These are phyloP conservation scores for Fonsecaea multimorphosa DNA, from an alignment of 2,329 filamentous ascomycete genomes.

Conservation along the genomic window DNA sequence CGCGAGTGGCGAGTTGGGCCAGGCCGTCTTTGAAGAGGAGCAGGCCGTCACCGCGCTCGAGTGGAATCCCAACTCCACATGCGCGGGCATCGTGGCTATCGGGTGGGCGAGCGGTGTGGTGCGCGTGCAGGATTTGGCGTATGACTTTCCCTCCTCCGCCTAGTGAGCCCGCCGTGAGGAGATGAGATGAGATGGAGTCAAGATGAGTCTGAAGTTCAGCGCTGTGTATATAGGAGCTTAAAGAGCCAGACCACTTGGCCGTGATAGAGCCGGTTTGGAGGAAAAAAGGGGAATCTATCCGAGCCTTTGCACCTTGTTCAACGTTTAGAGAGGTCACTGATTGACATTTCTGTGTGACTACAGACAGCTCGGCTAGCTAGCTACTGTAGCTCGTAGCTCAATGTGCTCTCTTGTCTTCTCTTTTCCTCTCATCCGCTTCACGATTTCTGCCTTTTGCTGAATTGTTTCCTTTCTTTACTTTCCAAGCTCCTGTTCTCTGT, in stretches of 20 bases:
- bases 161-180: too few relatives aligned
- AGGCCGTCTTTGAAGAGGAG: conserved; percentile 65
- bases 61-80: conserved; percentile 73
- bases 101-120: conserved; percentile 71
- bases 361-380: background rate
- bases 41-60: conserved; percentile 67
- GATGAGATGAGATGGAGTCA: too few relatives aligned
- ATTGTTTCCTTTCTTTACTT: background rate
- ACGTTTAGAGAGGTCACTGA: too few relatives aligned
- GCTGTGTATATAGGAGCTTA: too few relatives aligned
- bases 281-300: too few relatives aligned
- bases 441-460: background rate
- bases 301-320: too few relatives aligned
- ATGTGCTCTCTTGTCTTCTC: background rate
- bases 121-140: conserved; percentile 69
- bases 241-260: too few relatives aligned
- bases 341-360: background rate
- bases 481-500: background rate
- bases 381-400: background rate
- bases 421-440: background rate
- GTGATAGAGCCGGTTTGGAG: too few relatives aligned
- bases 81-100: conserved; percentile 70
- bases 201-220: too few relatives aligned
- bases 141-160: conserved; percentile 22
- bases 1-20: conserved; percentile 37